These are phyloP conservation scores for Piper betle DNA, from an alignment of 164 flowering plant genomes.

Conservation along the genomic window DNA sequence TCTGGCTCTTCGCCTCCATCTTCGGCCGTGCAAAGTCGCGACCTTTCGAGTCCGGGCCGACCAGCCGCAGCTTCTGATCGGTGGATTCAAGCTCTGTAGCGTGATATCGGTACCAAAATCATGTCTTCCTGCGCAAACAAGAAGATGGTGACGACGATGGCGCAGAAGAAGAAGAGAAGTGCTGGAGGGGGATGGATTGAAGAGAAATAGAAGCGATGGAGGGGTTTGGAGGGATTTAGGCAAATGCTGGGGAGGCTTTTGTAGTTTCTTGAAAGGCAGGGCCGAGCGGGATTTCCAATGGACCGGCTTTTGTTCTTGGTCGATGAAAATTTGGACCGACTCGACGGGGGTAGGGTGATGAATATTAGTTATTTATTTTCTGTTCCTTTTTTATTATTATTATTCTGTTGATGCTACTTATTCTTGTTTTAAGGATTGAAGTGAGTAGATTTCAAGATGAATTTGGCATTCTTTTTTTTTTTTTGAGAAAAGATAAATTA, in stretches of 20 bases:
- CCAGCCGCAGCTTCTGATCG: background rate
- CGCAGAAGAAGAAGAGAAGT: conserved; percentile 3
- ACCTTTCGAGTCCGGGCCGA: too few relatives aligned
- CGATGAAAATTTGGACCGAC: conserved; percentile 12
- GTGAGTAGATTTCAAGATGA: too few relatives aligned
- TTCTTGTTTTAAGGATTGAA: too few relatives aligned
- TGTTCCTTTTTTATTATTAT: too few relatives aligned
- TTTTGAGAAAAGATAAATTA: too few relatives aligned
- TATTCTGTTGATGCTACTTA: too few relatives aligned
- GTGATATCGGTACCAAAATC: conserved; percentile 25
- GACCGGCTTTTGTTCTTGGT: conserved; percentile 9
- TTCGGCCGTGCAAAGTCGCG: background rate
- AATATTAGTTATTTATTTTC: too few relatives aligned
- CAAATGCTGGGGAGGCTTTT: background rate
- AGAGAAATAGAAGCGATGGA: background rate
- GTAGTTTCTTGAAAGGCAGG: background rate
- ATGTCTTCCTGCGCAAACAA: conserved; percentile 23
- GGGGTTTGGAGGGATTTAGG: background rate
- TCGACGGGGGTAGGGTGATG: background rate
- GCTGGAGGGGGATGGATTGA: background rate
- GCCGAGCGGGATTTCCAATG: conserved; percentile 11
- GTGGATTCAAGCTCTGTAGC: conserved; percentile 18
- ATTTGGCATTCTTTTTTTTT: too few relatives aligned
- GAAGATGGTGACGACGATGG: conserved; percentile 3
- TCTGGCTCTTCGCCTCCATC: conserved; percentile 53